phyloP scores from a whole-genome alignment of 768 basidiomycete species.

The Postia placenta region DNA sequence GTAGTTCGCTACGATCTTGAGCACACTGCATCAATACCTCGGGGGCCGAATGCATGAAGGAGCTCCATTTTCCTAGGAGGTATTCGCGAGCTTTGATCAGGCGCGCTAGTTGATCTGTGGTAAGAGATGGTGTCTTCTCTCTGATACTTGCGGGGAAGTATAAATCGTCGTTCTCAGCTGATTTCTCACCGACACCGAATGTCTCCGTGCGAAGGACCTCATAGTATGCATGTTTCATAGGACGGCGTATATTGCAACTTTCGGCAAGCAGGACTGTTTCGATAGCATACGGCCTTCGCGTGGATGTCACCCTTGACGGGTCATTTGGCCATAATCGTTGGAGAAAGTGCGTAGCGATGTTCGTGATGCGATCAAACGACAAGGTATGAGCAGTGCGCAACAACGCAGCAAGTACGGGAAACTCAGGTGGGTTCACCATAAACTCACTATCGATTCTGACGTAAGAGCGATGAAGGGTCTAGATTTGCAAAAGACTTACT shows the following conservation, averaged over 20 bases:
- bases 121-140: too few relatives aligned
- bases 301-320: constrained; percentile 12
- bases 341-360: constrained; percentile 24
- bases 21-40: too few relatives aligned
- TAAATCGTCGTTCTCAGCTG: constrained; percentile 4
- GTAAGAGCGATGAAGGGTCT: neutral
- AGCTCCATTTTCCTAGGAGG: too few relatives aligned
- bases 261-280: constrained; percentile 30
- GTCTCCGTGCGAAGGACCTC: constrained; percentile 29
- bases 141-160: too few relatives aligned
- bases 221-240: constrained; percentile 34
- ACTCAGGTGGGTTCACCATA: constrained; percentile 20
- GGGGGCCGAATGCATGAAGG: too few relatives aligned
- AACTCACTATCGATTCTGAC: constrained; percentile 7
- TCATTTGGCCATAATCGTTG: constrained; percentile 25
- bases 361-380: constrained; percentile 23
- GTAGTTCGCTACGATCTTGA: too few relatives aligned
- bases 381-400: constrained; percentile 32
- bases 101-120: too few relatives aligned
- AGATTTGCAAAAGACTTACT: constrained; percentile 19
- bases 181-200: constrained; percentile 20
- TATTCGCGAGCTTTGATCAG: too few relatives aligned
- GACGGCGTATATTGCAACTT: constrained; percentile 21
- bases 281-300: constrained; percentile 15
- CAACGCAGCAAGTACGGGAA: constrained; percentile 25